Evolutionary conservation across 352 stramenopile genomes (phyloP).

Genomic region (Peronospora tabacina): DNA sequence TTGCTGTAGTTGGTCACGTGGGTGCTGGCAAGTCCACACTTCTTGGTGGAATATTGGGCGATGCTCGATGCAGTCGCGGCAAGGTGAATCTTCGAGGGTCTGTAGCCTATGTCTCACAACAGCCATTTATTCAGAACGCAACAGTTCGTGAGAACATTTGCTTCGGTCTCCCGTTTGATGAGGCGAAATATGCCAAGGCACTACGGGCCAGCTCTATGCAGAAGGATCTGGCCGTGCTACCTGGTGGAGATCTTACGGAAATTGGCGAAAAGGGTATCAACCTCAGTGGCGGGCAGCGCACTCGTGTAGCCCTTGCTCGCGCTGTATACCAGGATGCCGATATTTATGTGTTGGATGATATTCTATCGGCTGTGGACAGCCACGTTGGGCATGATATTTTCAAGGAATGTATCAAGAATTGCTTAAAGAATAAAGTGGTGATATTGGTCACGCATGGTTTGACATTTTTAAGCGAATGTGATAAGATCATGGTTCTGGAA

Average conservation of each 20-base stretch:
- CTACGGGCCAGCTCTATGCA: slow-evolving; percentile 45
- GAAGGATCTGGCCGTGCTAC: slow-evolving; percentile 46
- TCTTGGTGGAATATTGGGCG: slow-evolving; percentile 48
- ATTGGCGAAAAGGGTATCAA: slow-evolving; percentile 96
- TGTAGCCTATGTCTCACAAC: slow-evolving; percentile 92
- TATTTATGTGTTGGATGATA: slow-evolving; percentile 92
- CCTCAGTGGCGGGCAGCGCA: slow-evolving; percentile 91
- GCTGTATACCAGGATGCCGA: slow-evolving; percentile 75
- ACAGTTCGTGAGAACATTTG: slow-evolving; percentile 96
- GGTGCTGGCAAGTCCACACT: slow-evolving; percentile 69
- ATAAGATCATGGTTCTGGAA: slow-evolving; percentile 51
- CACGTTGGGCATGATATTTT: slow-evolving; percentile 93
- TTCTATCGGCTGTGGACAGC: slow-evolving; percentile 90
- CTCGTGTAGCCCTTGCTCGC: slow-evolving; percentile 67
- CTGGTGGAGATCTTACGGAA: slow-evolving; percentile 88
- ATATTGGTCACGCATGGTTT: slow-evolving; percentile 74
- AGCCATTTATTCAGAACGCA: slow-evolving; percentile 96
- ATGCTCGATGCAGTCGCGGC: slow-evolving; percentile 44
- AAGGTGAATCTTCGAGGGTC: slow-evolving; percentile 69
- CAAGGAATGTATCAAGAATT: slow-evolving; percentile 45
- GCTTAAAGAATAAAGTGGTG: slow-evolving; percentile 73
- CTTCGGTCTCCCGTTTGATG: slow-evolving; percentile 84
- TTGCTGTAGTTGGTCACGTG: slow-evolving; percentile 54
- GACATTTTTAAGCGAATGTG: slow-evolving; percentile 46
- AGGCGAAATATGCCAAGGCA: slow-evolving; percentile 46